Conservation (phyloP, 495 filamentous ascomycete genomes). For the Aspergillus ellipticus region DNA sequence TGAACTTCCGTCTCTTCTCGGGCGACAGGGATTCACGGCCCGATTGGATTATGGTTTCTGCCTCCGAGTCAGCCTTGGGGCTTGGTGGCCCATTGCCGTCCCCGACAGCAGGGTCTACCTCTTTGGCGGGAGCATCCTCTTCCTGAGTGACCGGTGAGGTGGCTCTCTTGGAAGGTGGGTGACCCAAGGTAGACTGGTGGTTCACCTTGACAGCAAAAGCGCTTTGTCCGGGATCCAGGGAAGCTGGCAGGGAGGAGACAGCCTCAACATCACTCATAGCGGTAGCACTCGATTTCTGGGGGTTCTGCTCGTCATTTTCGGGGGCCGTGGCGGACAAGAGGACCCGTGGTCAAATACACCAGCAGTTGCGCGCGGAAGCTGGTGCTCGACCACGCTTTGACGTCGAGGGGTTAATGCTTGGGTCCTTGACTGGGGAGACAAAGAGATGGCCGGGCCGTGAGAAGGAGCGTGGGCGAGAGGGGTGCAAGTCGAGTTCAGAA, state of each 20-base stretch:
- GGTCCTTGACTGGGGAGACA: not conserved
- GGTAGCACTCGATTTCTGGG: constrained; percentile 43
- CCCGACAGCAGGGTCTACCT: constrained; percentile 24
- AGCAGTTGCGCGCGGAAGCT: constrained; percentile 38
- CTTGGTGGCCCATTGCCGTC: constrained; percentile 35
- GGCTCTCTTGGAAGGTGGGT: constrained; percentile 24
- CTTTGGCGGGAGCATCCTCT: constrained; percentile 22
- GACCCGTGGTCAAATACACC: constrained; percentile 36
- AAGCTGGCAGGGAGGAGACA: constrained; percentile 41
- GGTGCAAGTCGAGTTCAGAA: too few relatives aligned
- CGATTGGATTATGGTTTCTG: constrained; percentile 74
- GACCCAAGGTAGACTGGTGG: constrained; percentile 21
- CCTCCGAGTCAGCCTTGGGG: constrained; percentile 64
- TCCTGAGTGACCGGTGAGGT: constrained; percentile 18
- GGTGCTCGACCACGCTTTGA: constrained; percentile 29
- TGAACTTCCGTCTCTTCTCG: constrained; percentile 62
- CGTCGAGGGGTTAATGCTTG: not conserved
- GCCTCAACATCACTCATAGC: constrained; percentile 52
- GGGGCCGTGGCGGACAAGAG: constrained; percentile 36
- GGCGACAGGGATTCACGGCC: constrained; percentile 68
- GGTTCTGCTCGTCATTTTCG: constrained; percentile 50
- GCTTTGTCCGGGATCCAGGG: constrained; percentile 38
- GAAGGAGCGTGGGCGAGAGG: not conserved
- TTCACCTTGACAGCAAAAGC: constrained; percentile 37
- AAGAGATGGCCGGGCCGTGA: not conserved